These are phyloP conservation scores for Paramecium tetraurelia DNA, from an alignment of 73 alveolate species.

Conservation along the genomic window DNA sequence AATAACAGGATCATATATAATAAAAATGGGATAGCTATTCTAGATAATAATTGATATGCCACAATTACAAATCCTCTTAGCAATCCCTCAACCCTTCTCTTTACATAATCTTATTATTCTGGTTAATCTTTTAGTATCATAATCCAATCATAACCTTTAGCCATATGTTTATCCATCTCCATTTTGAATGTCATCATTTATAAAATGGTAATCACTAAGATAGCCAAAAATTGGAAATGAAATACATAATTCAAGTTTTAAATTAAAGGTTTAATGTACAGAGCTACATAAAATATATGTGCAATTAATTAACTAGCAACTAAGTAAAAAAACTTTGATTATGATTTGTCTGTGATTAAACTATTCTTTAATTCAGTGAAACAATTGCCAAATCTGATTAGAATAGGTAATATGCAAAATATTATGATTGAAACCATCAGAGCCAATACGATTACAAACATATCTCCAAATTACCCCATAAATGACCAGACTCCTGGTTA, in stretches of 20 bases:
- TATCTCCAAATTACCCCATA: constrained; percentile 29
- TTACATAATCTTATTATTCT: neutral
- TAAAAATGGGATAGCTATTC: neutral
- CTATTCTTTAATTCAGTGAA: neutral
- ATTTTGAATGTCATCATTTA: neutral
- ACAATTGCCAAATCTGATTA: constrained; percentile 34
- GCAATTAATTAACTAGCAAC: neutral
- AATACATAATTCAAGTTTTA: neutral
- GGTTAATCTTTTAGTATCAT: neutral
- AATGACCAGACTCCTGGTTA: constrained; percentile 21
- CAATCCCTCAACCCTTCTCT: neutral
- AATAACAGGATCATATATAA: neutral
- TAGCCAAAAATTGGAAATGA: neutral
- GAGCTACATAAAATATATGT: neutral
- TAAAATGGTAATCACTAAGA: neutral
- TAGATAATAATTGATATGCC: neutral
- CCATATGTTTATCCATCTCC: constrained; percentile 41
- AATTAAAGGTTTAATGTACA: neutral
- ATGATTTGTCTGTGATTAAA: neutral
- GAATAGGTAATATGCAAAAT: neutral
- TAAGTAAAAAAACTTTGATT: neutral
- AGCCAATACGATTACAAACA: neutral
- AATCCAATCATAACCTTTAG: constrained; percentile 25
- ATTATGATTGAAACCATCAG: neutral
- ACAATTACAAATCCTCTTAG: neutral